A percentile compares a stretch with the other conserved stretches of the same genome.
These are phyloP conservation scores for Carex parvula DNA, from an alignment of 176 grass and related monocot genomes.

Conservation along the genomic window DNA sequence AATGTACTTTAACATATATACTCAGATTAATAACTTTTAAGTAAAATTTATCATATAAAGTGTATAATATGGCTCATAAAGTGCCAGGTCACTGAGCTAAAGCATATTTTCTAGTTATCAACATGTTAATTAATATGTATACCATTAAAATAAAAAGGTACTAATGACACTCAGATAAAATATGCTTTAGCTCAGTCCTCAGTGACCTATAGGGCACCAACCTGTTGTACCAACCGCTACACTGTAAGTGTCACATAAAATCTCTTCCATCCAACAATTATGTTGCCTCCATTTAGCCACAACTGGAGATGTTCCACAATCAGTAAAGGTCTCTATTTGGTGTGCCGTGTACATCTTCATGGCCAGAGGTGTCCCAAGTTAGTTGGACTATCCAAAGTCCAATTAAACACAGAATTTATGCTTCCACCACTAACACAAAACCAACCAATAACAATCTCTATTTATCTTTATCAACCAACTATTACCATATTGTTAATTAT, in stretches of 20 bases:
- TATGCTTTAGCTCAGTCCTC: neutral
- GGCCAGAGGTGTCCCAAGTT: neutral
- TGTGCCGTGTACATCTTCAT: slow-evolving; percentile 10
- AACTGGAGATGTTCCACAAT: neutral
- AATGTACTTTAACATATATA: neutral
- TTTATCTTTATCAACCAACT: neutral
- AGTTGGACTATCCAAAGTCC: neutral
- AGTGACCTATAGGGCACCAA: neutral
- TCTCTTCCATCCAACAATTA: neutral
- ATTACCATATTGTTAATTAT: neutral
- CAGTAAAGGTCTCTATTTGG: neutral
- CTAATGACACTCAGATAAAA: too few relatives aligned
- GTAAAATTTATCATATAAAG: neutral
- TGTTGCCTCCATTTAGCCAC: neutral
- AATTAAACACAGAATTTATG: neutral
- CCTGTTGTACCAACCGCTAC: neutral
- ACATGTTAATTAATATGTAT: too few relatives aligned
- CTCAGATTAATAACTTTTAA: neutral
- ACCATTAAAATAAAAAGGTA: too few relatives aligned
- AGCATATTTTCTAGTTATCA: too few relatives aligned
- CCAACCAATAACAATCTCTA: neutral
- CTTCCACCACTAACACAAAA: neutral
- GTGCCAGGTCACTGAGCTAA: neutral
- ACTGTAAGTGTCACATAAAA: neutral
- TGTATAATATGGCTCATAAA: neutral